Base-by-base conservation (phyloP, 345 rosid genomes). In the Melastoma malabathricum region DNA sequence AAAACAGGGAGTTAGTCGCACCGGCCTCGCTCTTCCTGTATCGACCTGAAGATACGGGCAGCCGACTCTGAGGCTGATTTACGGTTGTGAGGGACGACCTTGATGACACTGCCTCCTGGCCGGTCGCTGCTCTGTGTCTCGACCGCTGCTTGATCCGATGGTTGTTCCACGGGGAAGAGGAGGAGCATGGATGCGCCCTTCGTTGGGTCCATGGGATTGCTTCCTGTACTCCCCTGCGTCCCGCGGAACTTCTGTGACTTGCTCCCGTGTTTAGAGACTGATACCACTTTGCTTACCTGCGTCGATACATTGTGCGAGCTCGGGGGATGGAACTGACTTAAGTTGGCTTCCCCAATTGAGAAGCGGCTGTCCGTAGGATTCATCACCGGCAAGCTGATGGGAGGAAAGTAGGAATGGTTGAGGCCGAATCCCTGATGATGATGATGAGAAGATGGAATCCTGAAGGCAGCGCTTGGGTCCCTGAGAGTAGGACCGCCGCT, bases 11-110 rank as follows among this genome's bases (percentile, higher is more conserved):
- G 43, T 41, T 49, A 57, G 16, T 38, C 60, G n/a, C 19, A 18
- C 52, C 22, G 20, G 14, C 45, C 73, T 69, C 96, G 74, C 70
- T 80, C 94, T 65, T 76, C 76, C 68, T 90, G 96, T 72, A 90
- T 84, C 1, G 92, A 90, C 59, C 56, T 78, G 72, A 90, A 86
- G 58, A 90, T 90, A 27, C 98, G 76, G n/a, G 87, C 92, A 2
- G 70, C 96, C 3, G 95, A 84, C 61, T 73, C 96, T 4, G 83
- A 78, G 8, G 98, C 94, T 0, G 80, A 70, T 60, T 78, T 80
- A 0, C 71, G 68, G 47, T 84, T 84, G 71, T 78, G 94, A 43
- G 96, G 98, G 47, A 86, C 86, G 51, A 86, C 98, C 55, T 67
- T 80, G 54, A 90, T 90, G 67, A 80, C 96, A 59, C 25, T 22